Conservation (phyloP, 2,329 filamentous ascomycete genomes). For the Hypoxylon sp. region DNA sequence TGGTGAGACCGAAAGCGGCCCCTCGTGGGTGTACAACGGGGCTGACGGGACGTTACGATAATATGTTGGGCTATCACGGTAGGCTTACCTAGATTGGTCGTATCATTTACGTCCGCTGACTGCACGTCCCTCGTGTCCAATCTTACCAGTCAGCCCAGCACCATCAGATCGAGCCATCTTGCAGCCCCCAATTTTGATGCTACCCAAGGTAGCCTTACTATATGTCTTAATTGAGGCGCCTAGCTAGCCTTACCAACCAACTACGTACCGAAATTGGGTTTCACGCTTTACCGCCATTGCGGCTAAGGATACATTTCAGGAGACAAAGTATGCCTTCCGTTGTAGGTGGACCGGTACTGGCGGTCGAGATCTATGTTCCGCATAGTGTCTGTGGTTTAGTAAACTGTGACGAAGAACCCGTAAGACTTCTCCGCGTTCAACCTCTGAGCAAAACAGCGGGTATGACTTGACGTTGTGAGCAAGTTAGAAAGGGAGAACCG, state of each 20-base stretch:
- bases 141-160: slow-evolving; percentile 28
- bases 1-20: slow-evolving; percentile 23
- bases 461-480: slow-evolving; percentile 4
- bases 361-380: slow-evolving; percentile 9
- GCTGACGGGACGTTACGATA: slow-evolving; percentile 38
- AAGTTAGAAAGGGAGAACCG: slow-evolving; percentile 5
- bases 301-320: slow-evolving; percentile 15
- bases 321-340: slow-evolving; percentile 7
- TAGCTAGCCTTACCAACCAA: slow-evolving; percentile 27
- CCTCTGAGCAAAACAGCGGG: background rate
- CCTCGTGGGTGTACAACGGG: slow-evolving; percentile 29
- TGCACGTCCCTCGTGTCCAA: slow-evolving; percentile 19
- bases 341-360: slow-evolving; percentile 5
- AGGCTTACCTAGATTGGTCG: slow-evolving; percentile 25
- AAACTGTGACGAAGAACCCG: slow-evolving; percentile 25
- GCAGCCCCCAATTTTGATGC: slow-evolving; percentile 33
- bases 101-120: slow-evolving; percentile 17
- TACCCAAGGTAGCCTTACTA: slow-evolving; percentile 32
- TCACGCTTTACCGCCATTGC: slow-evolving; percentile 1
- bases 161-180: slow-evolving; percentile 28
- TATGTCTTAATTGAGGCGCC: slow-evolving; percentile 22
- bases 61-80: slow-evolving; percentile 28
- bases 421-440: slow-evolving; percentile 8
- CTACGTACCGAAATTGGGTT: slow-evolving; percentile 11
- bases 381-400: slow-evolving; percentile 15